These are phyloP conservation scores for Huntiella abstrusa DNA, from an alignment of 2,329 filamentous ascomycete species.

Conservation along the genomic window DNA sequence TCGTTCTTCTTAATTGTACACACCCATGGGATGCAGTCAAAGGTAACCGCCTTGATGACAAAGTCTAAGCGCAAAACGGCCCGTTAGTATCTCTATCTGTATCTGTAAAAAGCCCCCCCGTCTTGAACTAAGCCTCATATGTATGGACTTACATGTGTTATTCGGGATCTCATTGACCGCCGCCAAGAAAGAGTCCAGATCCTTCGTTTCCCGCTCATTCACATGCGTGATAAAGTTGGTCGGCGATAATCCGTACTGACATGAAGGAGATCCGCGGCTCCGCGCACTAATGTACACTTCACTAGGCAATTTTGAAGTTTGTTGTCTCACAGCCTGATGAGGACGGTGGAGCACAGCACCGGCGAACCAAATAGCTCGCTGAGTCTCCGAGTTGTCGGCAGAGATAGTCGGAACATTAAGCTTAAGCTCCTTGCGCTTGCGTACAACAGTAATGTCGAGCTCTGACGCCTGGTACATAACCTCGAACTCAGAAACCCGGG, in stretches of 20 bases:
- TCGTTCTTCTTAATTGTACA: conserved; percentile 99
- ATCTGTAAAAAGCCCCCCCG: not conserved
- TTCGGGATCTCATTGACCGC: conserved; percentile 79
- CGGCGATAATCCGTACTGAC: conserved; percentile 79
- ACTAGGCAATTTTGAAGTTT: conserved; percentile 89
- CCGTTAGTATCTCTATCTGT: conserved; percentile 11
- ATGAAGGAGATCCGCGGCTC: conserved; percentile 63
- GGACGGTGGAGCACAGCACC: conserved; percentile 84
- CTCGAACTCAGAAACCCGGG: conserved; percentile 79
- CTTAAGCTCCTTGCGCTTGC: conserved; percentile 60
- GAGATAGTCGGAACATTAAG: conserved; percentile 70
- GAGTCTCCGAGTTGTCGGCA: conserved; percentile 79
- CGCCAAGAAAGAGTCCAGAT: conserved; percentile 61
- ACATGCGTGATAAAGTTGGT: conserved; percentile 97
- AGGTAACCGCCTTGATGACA: conserved; percentile 89
- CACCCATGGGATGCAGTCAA: conserved; percentile 98
- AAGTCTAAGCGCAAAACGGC: conserved; percentile 40
- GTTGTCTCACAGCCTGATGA: conserved; percentile 89
- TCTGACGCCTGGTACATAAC: conserved; percentile 83
- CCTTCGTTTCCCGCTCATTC: conserved; percentile 69
- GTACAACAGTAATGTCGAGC: conserved; percentile 70
- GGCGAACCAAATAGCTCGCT: conserved; percentile 84
- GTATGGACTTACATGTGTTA: conserved; percentile 55
- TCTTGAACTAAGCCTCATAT: not conserved
- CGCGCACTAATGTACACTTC: conserved; percentile 90